A percentile compares a stretch with the other conserved stretches of the same genome.
Conservation (phyloP, 352 stramenopile species). For the Globisporangium nagaii region DNA sequence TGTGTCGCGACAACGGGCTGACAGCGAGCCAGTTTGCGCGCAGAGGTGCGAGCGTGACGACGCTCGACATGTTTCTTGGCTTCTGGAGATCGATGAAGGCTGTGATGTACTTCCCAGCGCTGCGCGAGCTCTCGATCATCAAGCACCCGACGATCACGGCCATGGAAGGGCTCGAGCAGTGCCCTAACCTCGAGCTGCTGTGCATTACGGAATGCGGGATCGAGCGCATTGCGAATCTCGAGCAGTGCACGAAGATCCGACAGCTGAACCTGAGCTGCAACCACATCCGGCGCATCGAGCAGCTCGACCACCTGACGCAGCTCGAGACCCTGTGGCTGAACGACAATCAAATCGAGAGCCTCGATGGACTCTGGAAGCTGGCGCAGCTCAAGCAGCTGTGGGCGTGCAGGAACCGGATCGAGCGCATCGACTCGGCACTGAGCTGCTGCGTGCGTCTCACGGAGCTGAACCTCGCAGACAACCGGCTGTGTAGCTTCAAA, state of each 20-base stretch:
- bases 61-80: constrained; percentile 72
- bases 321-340: constrained; percentile 82
- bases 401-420: constrained; percentile 69
- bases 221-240: constrained; percentile 36
- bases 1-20: constrained; percentile 67
- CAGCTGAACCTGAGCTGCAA: constrained; percentile 76
- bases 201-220: constrained; percentile 67
- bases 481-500: constrained; percentile 84
- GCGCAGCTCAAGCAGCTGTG: constrained; percentile 61
- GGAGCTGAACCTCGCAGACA: constrained; percentile 87
- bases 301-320: constrained; percentile 41
- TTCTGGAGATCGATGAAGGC: constrained; percentile 72
- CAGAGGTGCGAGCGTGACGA: constrained; percentile 25
- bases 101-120: constrained; percentile 52
- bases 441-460: constrained; percentile 47
- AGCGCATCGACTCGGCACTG: constrained; percentile 54
- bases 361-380: constrained; percentile 51
- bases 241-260: constrained; percentile 37
- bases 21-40: constrained; percentile 47
- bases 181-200: constrained; percentile 50
- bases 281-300: constrained; percentile 45
- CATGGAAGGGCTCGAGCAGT: constrained; percentile 50
- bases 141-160: constrained; percentile 59
- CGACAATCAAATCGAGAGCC: constrained; percentile 59
- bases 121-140: constrained; percentile 68